These are phyloP conservation scores for Corymbia calophylla DNA, from an alignment of 441 rosid species.

Conservation along the genomic window DNA sequence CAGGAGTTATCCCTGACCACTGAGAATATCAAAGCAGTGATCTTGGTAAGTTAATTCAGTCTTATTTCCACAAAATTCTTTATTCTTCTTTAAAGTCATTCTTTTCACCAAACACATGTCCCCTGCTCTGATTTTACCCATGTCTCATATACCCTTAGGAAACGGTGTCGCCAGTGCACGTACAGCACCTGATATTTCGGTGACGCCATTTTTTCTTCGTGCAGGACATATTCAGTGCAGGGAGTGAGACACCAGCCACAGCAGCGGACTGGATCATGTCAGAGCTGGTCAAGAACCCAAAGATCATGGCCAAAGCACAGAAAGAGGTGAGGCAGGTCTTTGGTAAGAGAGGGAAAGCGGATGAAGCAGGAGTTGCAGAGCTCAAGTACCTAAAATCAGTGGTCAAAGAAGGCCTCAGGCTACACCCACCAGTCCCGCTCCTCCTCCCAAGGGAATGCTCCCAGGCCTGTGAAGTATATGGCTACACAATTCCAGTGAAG, in stretches of 20 bases:
- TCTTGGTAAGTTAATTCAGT: background rate
- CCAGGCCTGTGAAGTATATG: background rate
- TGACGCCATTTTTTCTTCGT: background rate
- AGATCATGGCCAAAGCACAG: background rate
- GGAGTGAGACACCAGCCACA: background rate
- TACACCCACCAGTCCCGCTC: background rate
- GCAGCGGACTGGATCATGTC: background rate
- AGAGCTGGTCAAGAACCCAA: background rate
- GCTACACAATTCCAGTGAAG: background rate
- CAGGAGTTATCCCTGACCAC: background rate
- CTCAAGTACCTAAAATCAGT: background rate
- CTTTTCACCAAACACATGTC: background rate
- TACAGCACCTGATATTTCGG: background rate
- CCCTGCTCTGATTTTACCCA: background rate
- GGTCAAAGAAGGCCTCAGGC: background rate
- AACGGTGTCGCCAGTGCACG: background rate
- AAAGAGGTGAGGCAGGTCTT: background rate
- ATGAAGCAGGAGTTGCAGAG: background rate
- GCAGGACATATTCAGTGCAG: background rate
- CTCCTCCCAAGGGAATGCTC: background rate
- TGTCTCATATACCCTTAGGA: background rate
- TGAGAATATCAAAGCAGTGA: slow-evolving; percentile 1
- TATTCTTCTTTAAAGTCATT: background rate
- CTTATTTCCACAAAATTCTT: background rate
- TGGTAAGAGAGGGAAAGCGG: background rate